Conservation (phyloP, 2,329 filamentous ascomycete species). For the Madurella mycetomatis region DNA sequence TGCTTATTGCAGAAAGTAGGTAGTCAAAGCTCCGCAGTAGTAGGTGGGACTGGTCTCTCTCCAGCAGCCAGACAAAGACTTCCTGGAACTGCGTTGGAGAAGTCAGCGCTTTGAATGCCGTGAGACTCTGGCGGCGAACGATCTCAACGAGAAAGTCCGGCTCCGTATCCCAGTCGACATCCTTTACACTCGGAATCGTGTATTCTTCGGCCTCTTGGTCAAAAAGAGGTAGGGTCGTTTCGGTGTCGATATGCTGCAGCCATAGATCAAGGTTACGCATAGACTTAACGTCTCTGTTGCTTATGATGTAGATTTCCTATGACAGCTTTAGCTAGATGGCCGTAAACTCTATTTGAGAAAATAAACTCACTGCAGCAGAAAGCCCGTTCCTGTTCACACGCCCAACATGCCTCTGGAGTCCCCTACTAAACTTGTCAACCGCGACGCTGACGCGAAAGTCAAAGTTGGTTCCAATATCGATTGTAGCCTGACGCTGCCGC, state of each 20-base stretch:
- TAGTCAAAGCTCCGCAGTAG: conserved; percentile 14
- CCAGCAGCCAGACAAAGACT: conserved; percentile 23
- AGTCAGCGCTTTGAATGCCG: background rate
- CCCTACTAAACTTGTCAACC: conserved; percentile 35
- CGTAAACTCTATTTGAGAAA: background rate
- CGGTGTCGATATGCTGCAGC: conserved; percentile 37
- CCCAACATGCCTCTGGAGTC: conserved; percentile 35
- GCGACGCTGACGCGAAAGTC: conserved; percentile 31
- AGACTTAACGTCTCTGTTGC: conserved; percentile 36
- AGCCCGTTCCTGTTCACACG: conserved; percentile 35
- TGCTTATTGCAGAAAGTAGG: background rate
- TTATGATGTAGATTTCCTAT: conserved; percentile 41
- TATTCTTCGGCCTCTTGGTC: conserved; percentile 32
- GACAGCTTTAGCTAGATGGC: conserved; percentile 3
- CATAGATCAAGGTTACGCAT: conserved; percentile 37
- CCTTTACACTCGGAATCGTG: conserved; percentile 27
- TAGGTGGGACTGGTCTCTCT: conserved; percentile 4
- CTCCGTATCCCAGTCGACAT: conserved; percentile 18
- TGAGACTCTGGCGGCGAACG: background rate
- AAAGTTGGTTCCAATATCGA: conserved; percentile 16
- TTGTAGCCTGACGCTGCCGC: conserved; percentile 18
- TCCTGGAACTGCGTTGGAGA: conserved; percentile 6
- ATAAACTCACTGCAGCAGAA: conserved; percentile 32
- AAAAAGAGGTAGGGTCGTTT: conserved; percentile 35
- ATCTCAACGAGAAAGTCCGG: background rate